Evolutionary conservation across 805 yeast species (phyloP), one percentile per base, ranked within the genome.

Genomic region (Wickerhamomyces alni): DNA sequence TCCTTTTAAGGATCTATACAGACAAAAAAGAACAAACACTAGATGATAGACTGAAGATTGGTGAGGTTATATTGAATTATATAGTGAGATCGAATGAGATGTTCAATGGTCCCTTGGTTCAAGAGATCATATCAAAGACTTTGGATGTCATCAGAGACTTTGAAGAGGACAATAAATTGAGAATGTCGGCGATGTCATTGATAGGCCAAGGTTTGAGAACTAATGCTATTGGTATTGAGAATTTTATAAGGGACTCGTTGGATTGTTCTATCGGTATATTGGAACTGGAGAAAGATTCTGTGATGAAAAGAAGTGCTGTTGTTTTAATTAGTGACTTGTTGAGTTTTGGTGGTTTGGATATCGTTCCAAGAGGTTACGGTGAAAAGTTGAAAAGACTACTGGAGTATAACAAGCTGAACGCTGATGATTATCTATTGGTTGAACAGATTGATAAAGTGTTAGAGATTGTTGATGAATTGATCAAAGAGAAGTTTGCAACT

Each of bases 181-280:
- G 97, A 48, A 80, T 87, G 83, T 89, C 97, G 2, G 75, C 96
- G 0, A 73, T 89, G 77, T 85, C 96, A 0, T 59, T 93, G 12
- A 57, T 91, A n/a, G 96, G 97, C 22, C 63, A 74, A 6, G 65
- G 83, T 28, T 74, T 88, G 51, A 74, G 75, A 45, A 63, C 64
- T 1, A 77, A 78, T 43, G 80, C 88, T 1, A 38, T 61, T 6
- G 84, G 82, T 0, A 50, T 87, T 1, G 30, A 65, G 0, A 52
- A 58, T 1, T 63, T 68, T 41, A 60, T 87, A 10, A 55, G 58
- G 1, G 83, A 80, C 37, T 70, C 82, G 8, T 60, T 86, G 33
- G 96, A 88, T 53, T 80, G 94, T 54, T 77, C 86, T 0, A 57
- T 84, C 25, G 95, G 96, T 7, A 72, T 91, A 0, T 57, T 93